Conservation (phyloP, 2,329 filamentous ascomycete genomes). For the Stylonectria norvegica region DNA sequence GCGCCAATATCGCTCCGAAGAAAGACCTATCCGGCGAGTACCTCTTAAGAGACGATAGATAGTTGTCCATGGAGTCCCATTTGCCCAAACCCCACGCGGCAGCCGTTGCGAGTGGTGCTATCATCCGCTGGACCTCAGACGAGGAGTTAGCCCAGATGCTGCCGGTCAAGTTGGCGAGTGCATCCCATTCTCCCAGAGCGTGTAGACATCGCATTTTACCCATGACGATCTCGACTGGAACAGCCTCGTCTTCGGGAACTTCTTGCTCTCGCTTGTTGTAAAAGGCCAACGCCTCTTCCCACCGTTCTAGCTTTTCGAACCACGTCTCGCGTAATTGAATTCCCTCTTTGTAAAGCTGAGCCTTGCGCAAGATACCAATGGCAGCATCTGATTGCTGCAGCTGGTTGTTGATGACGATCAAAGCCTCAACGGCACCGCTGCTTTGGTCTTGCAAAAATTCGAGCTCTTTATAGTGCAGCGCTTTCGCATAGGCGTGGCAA, state of each 20-base stretch:
- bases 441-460: constrained; percentile 98
- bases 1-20: constrained; percentile 91
- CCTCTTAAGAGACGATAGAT: constrained; percentile 90
- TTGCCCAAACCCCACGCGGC: constrained; percentile 95
- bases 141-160: constrained; percentile 92
- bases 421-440: constrained; percentile 87
- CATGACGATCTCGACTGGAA: constrained; percentile 93
- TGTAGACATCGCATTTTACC: constrained; percentile 99
- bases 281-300: constrained; percentile 92
- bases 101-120: constrained; percentile 89
- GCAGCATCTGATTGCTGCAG: constrained; percentile 97
- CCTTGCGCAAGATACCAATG: constrained; percentile 94
- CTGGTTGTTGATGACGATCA: constrained; percentile 99
- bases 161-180: constrained; percentile 80
- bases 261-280: constrained; percentile 83
- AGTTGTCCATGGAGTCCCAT: constrained; percentile 98
- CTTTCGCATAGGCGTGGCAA: constrained; percentile 97
- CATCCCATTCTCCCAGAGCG: constrained; percentile 95
- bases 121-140: constrained; percentile 81
- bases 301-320: constrained; percentile 97
- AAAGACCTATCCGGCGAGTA: constrained; percentile 93
- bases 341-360: constrained; percentile 87
- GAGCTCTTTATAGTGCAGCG: constrained; percentile 96
- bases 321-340: constrained; percentile 96
- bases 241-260: constrained; percentile 52